Evolutionary conservation across 2,329 filamentous ascomycete species (phyloP).

Genomic region (Talaromyces sp.): DNA sequence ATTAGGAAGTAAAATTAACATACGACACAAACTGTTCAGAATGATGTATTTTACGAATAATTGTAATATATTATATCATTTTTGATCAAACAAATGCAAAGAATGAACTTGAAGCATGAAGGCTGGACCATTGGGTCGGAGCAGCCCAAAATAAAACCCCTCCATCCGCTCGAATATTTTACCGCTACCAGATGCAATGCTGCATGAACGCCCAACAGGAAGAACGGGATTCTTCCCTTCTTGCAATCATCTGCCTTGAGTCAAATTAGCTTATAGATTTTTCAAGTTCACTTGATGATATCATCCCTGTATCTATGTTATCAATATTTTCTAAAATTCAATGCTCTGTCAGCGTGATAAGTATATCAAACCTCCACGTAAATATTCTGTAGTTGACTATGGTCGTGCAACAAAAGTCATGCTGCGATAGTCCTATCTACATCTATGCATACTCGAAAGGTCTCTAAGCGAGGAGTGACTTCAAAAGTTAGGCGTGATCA

Average conservation of each 20-base stretch:
- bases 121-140: not conserved
- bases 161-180: not conserved
- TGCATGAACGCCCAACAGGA: slow-evolving; percentile 17
- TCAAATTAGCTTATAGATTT: not conserved
- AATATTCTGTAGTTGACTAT: not conserved
- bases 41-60: not conserved
- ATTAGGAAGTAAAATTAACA: not conserved
- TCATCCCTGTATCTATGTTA: not conserved
- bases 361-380: not conserved
- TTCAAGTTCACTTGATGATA: not conserved
- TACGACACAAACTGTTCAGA: not conserved
- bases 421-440: not conserved
- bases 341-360: not conserved
- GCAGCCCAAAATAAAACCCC: not conserved
- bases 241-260: not conserved
- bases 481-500: not conserved
- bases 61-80: not conserved
- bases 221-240: not conserved
- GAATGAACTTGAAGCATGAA: not conserved
- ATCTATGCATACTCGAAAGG: not conserved
- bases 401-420: not conserved
- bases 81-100: not conserved
- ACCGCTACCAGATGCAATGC: slow-evolving; percentile 1
- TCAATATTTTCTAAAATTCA: not conserved
- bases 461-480: not conserved